These are phyloP conservation scores for Schwanniomyces occidentalis DNA, from an alignment of 805 yeast species.

Conservation along the genomic window DNA sequence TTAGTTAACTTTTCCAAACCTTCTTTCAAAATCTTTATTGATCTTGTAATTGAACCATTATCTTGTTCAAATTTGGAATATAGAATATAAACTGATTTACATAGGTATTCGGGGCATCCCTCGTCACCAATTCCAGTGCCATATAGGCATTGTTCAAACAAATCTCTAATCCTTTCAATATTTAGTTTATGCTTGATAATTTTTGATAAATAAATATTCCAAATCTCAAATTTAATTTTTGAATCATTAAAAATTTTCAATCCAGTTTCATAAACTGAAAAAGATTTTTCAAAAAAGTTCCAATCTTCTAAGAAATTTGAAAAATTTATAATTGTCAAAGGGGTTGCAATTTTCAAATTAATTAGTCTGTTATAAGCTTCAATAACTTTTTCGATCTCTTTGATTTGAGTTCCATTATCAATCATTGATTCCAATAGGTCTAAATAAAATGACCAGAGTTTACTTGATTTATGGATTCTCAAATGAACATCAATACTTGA, in stretches of 20 bases:
- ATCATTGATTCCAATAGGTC: constrained; percentile 65
- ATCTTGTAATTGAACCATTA: constrained; percentile 50
- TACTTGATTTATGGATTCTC: constrained; percentile 57
- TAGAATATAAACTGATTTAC: constrained; percentile 49
- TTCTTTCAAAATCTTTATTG: constrained; percentile 30
- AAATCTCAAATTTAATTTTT: constrained; percentile 57
- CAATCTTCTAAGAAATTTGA: constrained; percentile 58
- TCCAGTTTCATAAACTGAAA: constrained; percentile 68
- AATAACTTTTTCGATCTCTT: constrained; percentile 18
- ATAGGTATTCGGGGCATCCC: constrained; percentile 40
- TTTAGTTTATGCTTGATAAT: constrained; percentile 30
- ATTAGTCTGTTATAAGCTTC: constrained; percentile 31
- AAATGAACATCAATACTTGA: constrained; percentile 51
- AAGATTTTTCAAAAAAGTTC: constrained; percentile 48
- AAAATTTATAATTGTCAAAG: constrained; percentile 63
- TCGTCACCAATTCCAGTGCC: constrained; percentile 13
- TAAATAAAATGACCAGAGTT: constrained; percentile 72
- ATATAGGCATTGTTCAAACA: constrained; percentile 68
- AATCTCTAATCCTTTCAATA: constrained; percentile 52
- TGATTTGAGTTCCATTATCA: constrained; percentile 34
- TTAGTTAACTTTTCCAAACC: constrained; percentile 9
- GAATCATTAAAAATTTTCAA: constrained; percentile 61
- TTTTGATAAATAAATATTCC: constrained; percentile 65
- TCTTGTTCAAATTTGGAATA: constrained; percentile 66
- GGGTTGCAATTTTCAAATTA: constrained; percentile 63